Percentiles rank a stretch among this genome's conserved stretches.
Evolutionary conservation across 2,329 filamentous ascomycete species (phyloP).

Genomic region (Aspergillus quadrilineatus): DNA sequence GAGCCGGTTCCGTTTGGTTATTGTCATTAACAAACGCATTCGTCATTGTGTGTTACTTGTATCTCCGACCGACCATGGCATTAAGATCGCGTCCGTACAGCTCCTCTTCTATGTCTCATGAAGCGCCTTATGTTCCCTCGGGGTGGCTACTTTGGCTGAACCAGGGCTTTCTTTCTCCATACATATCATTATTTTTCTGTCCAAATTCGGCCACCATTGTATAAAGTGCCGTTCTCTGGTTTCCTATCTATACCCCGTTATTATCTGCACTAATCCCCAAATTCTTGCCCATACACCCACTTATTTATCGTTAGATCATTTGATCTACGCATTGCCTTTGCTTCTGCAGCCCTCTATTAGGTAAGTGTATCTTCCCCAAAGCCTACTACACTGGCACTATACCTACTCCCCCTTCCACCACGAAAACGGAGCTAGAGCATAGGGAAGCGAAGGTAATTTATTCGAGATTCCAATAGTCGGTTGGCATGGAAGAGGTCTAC

Average conservation of each 20-base stretch:
- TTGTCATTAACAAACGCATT: conserved; percentile 23
- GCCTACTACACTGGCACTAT: neutral
- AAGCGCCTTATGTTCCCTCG: conserved; percentile 19
- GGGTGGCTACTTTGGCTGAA: conserved; percentile 11
- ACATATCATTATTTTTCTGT: conserved; percentile 5
- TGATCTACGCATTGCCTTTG: conserved; percentile 1
- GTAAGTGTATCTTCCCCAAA: conserved; percentile 7
- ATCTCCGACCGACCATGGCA: conserved; percentile 20
- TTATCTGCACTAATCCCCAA: neutral
- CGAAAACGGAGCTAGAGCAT: neutral
- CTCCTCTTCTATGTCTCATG: conserved; percentile 27
- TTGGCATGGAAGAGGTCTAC: neutral
- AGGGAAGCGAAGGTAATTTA: neutral
- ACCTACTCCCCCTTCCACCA: neutral
- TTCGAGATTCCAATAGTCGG: neutral
- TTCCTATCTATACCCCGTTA: conserved; percentile 4
- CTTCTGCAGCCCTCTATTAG: conserved; percentile 2
- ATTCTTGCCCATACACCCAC: neutral
- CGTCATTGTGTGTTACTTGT: conserved; percentile 29
- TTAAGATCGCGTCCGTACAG: conserved; percentile 7
- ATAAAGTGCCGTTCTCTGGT: neutral
- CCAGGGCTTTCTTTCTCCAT: neutral
- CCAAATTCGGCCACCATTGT: neutral
- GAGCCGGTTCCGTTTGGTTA: conserved; percentile 16
- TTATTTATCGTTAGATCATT: neutral